Percentiles rank a stretch among this genome's conserved stretches.
Evolutionary conservation across 176 grass and related monocot genomes (phyloP).

Genomic region (Chrysopogon serrulatus): DNA sequence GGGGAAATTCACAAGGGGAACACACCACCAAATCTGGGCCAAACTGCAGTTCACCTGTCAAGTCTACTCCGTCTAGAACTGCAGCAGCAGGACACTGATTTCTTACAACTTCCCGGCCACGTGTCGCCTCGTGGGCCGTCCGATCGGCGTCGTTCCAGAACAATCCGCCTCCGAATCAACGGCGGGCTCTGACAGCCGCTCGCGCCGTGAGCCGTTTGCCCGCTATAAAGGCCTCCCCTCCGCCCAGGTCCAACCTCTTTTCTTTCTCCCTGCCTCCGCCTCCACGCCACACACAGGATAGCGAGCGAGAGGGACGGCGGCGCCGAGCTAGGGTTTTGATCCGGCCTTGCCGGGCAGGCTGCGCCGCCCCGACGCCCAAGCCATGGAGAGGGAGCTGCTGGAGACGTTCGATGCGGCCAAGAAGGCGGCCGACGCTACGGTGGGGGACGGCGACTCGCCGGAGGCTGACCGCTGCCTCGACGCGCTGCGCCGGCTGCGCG

Average conservation of each 20-base stretch:
- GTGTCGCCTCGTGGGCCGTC: not conserved
- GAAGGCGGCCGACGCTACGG: slow-evolving; percentile 74
- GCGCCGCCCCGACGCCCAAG: not conserved
- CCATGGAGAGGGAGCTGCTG: slow-evolving; percentile 84
- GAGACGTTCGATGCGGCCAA: slow-evolving; percentile 87
- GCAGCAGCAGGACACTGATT: not conserved
- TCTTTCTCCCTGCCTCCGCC: not conserved
- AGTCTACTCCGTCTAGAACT: too few species aligned
- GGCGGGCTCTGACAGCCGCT: not conserved
- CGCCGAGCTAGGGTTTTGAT: slow-evolving; percentile 62
- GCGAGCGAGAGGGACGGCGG: slow-evolving; percentile 13
- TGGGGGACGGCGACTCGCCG: slow-evolving; percentile 30
- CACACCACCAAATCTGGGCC: too few species aligned
- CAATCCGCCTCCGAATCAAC: slow-evolving; percentile 37
- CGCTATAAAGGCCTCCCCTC: slow-evolving; percentile 14
- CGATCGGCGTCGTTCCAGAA: slow-evolving; percentile 32
- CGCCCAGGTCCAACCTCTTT: not conserved
- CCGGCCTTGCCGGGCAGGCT: not conserved
- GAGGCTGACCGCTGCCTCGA: slow-evolving; percentile 87
- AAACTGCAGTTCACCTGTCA: not conserved
- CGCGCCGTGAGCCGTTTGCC: not conserved
- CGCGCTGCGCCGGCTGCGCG: slow-evolving; percentile 63
- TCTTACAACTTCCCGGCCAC: not conserved
- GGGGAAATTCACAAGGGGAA: too few species aligned
- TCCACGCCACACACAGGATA: not conserved